phyloP scores from a whole-genome alignment of 345 rosid genomes.

The Lagerstroemia speciosa region DNA sequence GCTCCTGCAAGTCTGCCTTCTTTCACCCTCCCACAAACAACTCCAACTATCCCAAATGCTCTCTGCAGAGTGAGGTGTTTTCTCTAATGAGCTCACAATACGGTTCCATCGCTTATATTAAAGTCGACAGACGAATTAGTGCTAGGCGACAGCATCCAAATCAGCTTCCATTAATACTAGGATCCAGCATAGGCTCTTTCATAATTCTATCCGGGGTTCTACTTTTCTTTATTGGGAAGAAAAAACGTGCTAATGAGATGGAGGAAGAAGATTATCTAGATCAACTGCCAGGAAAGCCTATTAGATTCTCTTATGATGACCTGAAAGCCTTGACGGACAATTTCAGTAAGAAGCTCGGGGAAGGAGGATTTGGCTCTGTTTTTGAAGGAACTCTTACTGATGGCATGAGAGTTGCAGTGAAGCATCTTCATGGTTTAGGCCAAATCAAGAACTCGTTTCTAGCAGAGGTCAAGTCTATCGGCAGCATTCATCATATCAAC shows the following conservation, averaged over 20 bases:
- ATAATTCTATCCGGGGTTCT: not conserved
- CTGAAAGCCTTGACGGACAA: conserved; percentile 8
- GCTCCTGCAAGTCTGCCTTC: conserved; percentile 19
- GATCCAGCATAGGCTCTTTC: conserved; percentile 3
- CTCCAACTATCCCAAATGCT: conserved; percentile 8
- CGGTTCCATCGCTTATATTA: not conserved
- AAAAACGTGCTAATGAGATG: not conserved
- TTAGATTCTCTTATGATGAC: conserved; percentile 18
- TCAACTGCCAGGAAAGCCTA: conserved; percentile 13
- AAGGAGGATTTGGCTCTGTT: no score
- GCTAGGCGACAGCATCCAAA: not conserved
- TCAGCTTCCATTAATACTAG: not conserved
- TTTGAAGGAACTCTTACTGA: conserved; percentile 16
- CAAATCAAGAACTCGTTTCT: conserved; percentile 20
- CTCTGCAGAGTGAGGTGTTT: conserved; percentile 9
- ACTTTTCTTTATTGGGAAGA: conserved; percentile 4
- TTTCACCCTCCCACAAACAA: not conserved
- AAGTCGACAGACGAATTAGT: not conserved
- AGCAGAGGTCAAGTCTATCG: conserved; percentile 25
- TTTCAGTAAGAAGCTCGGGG: conserved; percentile 19
- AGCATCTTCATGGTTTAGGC: conserved; percentile 13
- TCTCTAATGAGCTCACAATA: conserved; percentile 1
- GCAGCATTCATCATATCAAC: conserved; percentile 30
- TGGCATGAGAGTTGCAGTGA: conserved; percentile 25
- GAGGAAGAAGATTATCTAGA: conserved; percentile 17